Conservation (phyloP, 495 filamentous ascomycete genomes). For the Talaromyces liani region DNA sequence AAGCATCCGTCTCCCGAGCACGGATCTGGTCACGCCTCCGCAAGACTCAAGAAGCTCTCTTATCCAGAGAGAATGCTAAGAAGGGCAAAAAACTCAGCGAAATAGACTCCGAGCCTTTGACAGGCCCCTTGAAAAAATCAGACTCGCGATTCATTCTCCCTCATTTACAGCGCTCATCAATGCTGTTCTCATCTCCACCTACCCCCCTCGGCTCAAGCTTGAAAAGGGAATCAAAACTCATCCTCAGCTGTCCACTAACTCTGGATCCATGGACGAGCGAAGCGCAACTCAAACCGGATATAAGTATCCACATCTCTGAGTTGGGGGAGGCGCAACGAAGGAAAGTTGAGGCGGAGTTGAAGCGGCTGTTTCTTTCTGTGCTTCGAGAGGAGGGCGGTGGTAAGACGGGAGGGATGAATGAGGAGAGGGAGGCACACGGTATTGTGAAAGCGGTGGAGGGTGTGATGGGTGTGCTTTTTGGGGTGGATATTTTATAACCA, state of each 20-base stretch:
- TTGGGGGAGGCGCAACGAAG: conserved; percentile 11
- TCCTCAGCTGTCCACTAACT: conserved; percentile 26
- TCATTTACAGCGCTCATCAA: conserved; percentile 32
- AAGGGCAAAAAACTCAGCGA: background rate
- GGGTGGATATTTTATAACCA: conserved; percentile 11
- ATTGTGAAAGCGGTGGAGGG: conserved; percentile 30
- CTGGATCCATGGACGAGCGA: conserved; percentile 37
- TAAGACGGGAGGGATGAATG: conserved; percentile 2
- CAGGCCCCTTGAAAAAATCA: conserved; percentile 13
- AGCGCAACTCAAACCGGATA: conserved; percentile 27
- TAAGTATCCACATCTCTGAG: conserved; percentile 23
- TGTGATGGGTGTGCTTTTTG: conserved; percentile 27
- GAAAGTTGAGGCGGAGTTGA: conserved; percentile 31
- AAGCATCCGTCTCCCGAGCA: conserved; percentile 29
- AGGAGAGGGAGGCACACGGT: conserved; percentile 17
- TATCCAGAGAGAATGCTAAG: background rate
- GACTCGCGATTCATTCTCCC: conserved; percentile 26
- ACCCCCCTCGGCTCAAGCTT: background rate
- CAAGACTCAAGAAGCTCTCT: conserved; percentile 15
- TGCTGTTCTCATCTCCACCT: conserved; percentile 24
- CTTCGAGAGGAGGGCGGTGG: conserved; percentile 19
- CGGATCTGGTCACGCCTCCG: conserved; percentile 31
- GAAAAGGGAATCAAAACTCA: conserved; percentile 11
- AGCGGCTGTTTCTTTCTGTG: conserved; percentile 32
- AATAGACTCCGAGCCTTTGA: conserved; percentile 3